Conservation (phyloP, 2,329 filamentous ascomycete species). For the Hyphodiscus sp. region DNA sequence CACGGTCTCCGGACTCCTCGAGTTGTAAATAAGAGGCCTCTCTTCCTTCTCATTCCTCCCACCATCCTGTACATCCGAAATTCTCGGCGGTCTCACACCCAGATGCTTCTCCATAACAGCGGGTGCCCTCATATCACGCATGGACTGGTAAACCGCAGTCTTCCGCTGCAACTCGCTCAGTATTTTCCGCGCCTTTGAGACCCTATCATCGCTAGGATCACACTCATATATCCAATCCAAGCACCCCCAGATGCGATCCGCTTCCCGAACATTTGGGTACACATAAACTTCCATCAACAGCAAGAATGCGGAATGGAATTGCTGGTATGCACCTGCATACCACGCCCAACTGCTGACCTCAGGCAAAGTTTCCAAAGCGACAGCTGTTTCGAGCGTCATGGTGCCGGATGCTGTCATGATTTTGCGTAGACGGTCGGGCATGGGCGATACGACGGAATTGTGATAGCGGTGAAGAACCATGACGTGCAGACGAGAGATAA, state of each 20-base stretch:
- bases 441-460: conserved; percentile 28
- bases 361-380: conserved; percentile 46
- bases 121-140: conserved; percentile 52
- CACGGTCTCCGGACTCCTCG: neutral
- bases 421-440: conserved; percentile 58
- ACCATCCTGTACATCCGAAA: conserved; percentile 6
- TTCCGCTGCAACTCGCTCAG: conserved; percentile 57
- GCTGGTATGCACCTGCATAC: conserved; percentile 66
- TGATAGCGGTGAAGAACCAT: conserved; percentile 66
- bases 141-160: conserved; percentile 50
- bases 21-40: neutral
- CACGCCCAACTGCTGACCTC: conserved; percentile 56
- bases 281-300: conserved; percentile 61
- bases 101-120: conserved; percentile 26
- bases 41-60: neutral
- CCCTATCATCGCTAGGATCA: conserved; percentile 42
- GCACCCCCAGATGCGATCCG: conserved; percentile 62
- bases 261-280: conserved; percentile 38
- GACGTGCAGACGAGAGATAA: conserved; percentile 56
- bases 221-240: conserved; percentile 63
- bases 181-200: conserved; percentile 54
- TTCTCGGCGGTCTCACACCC: neutral
- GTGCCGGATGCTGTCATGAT: conserved; percentile 58
- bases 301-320: conserved; percentile 65
- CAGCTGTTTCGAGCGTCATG: conserved; percentile 45